These are phyloP conservation scores for Pseudonitzschia multiseries DNA, from an alignment of 108 stramenopile genomes.

Conservation along the genomic window DNA sequence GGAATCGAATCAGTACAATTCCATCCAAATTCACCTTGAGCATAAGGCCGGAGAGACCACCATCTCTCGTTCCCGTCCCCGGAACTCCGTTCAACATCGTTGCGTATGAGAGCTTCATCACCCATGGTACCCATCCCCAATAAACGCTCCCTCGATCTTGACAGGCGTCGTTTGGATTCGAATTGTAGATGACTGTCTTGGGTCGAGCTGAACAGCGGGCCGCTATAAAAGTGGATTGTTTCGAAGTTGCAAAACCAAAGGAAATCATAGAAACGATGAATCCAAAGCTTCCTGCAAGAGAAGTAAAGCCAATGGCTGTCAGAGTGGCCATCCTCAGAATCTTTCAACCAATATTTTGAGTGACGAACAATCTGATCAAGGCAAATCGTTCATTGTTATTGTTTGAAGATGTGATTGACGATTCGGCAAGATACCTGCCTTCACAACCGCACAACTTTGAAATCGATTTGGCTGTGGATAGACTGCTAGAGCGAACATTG, in stretches of 20 bases:
- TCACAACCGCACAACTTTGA: too few relatives aligned
- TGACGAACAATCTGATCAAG: too few relatives aligned
- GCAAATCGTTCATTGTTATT: too few relatives aligned
- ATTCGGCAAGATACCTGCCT: too few relatives aligned
- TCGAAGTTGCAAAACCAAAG: constrained; percentile 56
- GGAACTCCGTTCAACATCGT: constrained; percentile 75
- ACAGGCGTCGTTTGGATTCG: constrained; percentile 22
- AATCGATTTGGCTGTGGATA: too few relatives aligned
- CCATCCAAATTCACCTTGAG: constrained; percentile 83
- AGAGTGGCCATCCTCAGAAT: constrained; percentile 24
- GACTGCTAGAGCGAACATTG: too few relatives aligned
- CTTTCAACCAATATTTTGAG: too few relatives aligned
- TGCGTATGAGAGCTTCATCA: constrained; percentile 58
- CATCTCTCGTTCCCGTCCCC: constrained; percentile 75
- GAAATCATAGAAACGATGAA: constrained; percentile 39
- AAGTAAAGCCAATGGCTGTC: constrained; percentile 27
- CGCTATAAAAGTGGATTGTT: constrained; percentile 51
- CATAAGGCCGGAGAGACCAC: constrained; percentile 61
- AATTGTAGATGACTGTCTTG: constrained; percentile 67
- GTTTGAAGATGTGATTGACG: too few relatives aligned
- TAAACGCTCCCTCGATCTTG: constrained; percentile 64
- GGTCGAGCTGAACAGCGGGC: constrained; percentile 71
- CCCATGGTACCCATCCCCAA: constrained; percentile 80
- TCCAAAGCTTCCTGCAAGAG: constrained; percentile 10
- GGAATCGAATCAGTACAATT: constrained; percentile 79